Evolutionary conservation across 176 grass and related monocot species (phyloP).

Genomic region (Eremochloa ophiuroides): DNA sequence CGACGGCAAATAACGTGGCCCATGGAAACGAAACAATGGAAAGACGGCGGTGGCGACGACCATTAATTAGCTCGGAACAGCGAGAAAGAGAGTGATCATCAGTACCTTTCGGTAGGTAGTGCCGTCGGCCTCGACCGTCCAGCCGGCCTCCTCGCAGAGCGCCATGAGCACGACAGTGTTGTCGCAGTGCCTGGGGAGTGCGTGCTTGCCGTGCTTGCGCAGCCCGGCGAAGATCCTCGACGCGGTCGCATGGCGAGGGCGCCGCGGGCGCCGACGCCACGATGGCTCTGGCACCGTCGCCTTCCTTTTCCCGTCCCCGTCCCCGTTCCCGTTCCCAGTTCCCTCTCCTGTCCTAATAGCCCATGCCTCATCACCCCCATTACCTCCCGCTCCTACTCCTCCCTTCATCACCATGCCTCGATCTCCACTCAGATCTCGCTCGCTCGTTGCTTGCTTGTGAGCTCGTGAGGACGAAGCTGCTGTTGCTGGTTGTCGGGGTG

Average conservation of each 20-base stretch:
- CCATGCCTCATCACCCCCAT: not conserved
- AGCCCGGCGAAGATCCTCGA: slow-evolving; percentile 67
- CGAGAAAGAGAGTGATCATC: too few relatives aligned
- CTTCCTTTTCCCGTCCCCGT: too few relatives aligned
- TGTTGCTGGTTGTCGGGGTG: not conserved
- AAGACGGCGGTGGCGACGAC: too few relatives aligned
- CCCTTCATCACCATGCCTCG: not conserved
- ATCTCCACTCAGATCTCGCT: not conserved
- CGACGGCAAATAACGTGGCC: too few relatives aligned
- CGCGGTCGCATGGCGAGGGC: slow-evolving; percentile 35
- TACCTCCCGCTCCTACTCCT: not conserved
- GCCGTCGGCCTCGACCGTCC: slow-evolving; percentile 78
- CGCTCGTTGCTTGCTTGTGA: not conserved
- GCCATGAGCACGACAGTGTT: too few relatives aligned
- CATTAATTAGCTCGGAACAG: too few relatives aligned
- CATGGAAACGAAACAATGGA: too few relatives aligned
- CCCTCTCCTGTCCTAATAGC: not conserved
- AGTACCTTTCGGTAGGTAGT: slow-evolving; percentile 85
- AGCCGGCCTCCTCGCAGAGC: too few relatives aligned
- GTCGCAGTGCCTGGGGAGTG: slow-evolving; percentile 78
- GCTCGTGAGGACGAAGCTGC: not conserved
- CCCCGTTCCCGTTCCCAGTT: not conserved
- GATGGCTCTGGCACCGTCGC: slow-evolving; percentile 37
- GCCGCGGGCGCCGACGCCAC: slow-evolving; percentile 43
- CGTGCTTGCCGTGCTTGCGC: slow-evolving; percentile 54